Percentiles rank a stretch among this genome's conserved stretches.
phyloP scores from a whole-genome alignment of 2,329 filamentous ascomycete genomes.

The Trichoderma sp. region DNA sequence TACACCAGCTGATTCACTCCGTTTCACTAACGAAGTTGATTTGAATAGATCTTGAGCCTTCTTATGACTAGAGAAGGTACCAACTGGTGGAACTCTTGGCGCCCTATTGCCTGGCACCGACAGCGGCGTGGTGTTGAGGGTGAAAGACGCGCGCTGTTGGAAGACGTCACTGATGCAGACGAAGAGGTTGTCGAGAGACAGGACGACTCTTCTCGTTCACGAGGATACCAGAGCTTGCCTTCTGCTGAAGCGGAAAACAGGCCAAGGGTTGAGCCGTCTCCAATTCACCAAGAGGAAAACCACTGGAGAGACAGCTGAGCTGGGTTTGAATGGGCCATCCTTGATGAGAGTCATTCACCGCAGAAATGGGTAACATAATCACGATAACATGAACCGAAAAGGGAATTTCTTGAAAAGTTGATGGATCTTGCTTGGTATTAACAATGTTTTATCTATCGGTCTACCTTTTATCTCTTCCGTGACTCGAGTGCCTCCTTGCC shows the following conservation, averaged over 20 bases:
- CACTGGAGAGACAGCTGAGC: constrained; percentile 25
- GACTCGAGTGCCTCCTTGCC: constrained; percentile 54
- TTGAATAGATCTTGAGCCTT: constrained; percentile 32
- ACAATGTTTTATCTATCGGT: neutral
- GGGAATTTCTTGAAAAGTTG: neutral
- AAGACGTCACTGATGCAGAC: constrained; percentile 32
- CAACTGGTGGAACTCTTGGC: constrained; percentile 32
- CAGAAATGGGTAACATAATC: neutral
- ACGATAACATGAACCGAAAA: neutral
- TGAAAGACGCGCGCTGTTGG: constrained; percentile 29
- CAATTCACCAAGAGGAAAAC: constrained; percentile 26
- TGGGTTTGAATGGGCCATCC: neutral
- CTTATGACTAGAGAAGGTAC: constrained; percentile 31
- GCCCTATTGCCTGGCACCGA: constrained; percentile 22
- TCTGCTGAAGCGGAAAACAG: constrained; percentile 16
- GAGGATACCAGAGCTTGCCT: constrained; percentile 25
- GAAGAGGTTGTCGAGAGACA: constrained; percentile 22
- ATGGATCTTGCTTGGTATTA: neutral
- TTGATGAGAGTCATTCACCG: neutral
- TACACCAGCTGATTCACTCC: neutral
- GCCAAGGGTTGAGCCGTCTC: constrained; percentile 30
- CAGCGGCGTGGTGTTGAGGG: constrained; percentile 3
- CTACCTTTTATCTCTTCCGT: constrained; percentile 26
- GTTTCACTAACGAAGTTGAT: neutral
- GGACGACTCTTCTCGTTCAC: constrained; percentile 16